Evolutionary conservation across 2,329 filamentous ascomycete genomes (phyloP), one percentile per base, ranked within the genome.

Genomic region (Phaeosphaeriaceae sp.): DNA sequence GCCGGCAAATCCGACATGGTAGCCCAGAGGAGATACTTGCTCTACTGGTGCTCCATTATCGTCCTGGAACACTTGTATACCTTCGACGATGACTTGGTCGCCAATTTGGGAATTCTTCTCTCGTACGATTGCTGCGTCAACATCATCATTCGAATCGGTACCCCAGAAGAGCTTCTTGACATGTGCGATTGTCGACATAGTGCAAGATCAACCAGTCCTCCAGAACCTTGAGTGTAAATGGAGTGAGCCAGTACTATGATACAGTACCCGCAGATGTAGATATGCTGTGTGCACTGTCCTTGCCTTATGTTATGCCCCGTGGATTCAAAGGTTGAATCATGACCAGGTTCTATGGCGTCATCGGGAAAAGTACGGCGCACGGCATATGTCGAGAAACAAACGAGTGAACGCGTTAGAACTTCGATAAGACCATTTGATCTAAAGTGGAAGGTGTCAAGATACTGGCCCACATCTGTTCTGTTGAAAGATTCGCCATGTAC

Each of bases 11-110:
- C 63, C 62, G 21, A 70, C 66, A 41, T 68, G 64, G 42, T 68
- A 70, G 9, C 66, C 66, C 41, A 70, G 40, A 12, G 67, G 67
- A 38, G 61, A 64, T 21, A 65, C 44, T n/a, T 60, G 56, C 39
- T 70, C 67, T 3, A 70, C 60, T 2, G 66, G 66, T 9, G 65
- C 66, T 3, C 66, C 66, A 29, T 60, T 65, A 3, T 42, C 63
- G 55, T 70, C 66, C 38, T 70, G 65, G 5, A 26, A 26, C 18
- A 39, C 36, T 13, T 20, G 36, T 26, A 23, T 13, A 11, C 36
- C 36, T 36, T 64, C 54, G 6, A 68, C 63, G 37, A 47, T 54
- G 16, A 66, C 54, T 20, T 67, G 53, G 6, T 67, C 65, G 2
- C 63, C 60, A 40, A 68, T 63, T 50, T 63, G 57, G 16, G 58